A percentile compares a stretch with the other conserved stretches of the same genome.
phyloP scores from a whole-genome alignment of 768 basidiomycete species.

The Lenzites betulinus region DNA sequence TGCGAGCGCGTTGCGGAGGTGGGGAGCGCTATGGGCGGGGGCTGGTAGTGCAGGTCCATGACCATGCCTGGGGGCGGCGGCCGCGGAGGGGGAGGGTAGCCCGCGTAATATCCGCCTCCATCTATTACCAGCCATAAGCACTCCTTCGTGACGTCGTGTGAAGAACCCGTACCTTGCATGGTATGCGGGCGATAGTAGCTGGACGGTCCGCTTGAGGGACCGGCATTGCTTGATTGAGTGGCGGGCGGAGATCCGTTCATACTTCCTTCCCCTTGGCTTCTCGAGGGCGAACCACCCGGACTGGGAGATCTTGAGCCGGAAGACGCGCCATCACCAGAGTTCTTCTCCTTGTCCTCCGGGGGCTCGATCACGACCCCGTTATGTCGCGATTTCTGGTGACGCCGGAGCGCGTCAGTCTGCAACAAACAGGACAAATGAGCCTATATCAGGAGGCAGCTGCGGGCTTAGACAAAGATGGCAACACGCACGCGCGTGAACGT shows the following conservation, averaged over 20 bases:
- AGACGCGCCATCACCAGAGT: conserved; percentile 34
- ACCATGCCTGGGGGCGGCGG: conserved; percentile 40
- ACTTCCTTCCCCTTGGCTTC: conserved; percentile 37
- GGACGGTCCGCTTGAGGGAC: conserved; percentile 44
- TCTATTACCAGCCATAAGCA: not conserved
- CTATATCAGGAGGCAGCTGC: not conserved
- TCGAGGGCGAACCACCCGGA: conserved; percentile 50
- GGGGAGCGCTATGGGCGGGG: conserved; percentile 44
- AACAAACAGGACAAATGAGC: not conserved
- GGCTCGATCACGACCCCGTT: conserved; percentile 69
- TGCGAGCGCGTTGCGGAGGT: conserved; percentile 52
- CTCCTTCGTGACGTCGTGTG: not conserved
- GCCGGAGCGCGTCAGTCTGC: conserved; percentile 78
- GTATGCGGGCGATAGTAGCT: conserved; percentile 73
- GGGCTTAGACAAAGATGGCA: not conserved
- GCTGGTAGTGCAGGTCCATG: conserved; percentile 46
- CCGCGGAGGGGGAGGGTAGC: conserved; percentile 41
- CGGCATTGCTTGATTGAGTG: conserved; percentile 34
- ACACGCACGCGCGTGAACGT: conserved; percentile 73
- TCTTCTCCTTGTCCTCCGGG: conserved; percentile 30
- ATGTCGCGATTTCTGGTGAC: conserved; percentile 80
- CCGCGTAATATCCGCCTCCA: conserved; percentile 29
- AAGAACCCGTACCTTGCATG: conserved; percentile 26
- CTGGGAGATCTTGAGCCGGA: conserved; percentile 50
- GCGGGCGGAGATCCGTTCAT: conserved; percentile 30